phyloP scores from a whole-genome alignment of 2,329 filamentous ascomycete genomes.

The Apiospora koreana region DNA sequence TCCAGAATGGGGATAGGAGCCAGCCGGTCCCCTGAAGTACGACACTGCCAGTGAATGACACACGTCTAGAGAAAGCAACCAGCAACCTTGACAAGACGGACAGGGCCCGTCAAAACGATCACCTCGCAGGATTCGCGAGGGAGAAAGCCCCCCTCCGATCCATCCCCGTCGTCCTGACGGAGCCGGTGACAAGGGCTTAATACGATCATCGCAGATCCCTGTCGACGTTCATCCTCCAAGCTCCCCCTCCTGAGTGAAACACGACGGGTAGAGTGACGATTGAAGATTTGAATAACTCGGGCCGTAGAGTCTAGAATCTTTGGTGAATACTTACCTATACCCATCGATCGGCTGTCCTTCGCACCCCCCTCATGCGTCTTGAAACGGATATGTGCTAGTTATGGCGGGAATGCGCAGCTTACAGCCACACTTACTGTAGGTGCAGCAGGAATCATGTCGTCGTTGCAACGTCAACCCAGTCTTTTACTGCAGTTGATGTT shows the following conservation, averaged over 20 bases:
- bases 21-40: conserved; percentile 3
- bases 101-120: not conserved
- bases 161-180: not conserved
- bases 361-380: not conserved
- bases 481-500: not conserved
- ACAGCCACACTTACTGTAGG: conserved; percentile 5
- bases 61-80: not conserved
- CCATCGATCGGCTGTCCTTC: not conserved
- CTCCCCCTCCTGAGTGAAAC: not conserved
- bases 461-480: not conserved
- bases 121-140: not conserved
- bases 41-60: not conserved
- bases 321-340: not conserved
- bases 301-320: not conserved
- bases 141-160: not conserved
- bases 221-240: not conserved
- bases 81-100: not conserved
- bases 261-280: not conserved
- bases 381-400: not conserved
- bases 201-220: not conserved
- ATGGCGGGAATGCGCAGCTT: not conserved
- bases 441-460: not conserved
- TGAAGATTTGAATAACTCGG: not conserved
- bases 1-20: not conserved
- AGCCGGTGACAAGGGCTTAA: not conserved